phyloP scores from a whole-genome alignment of 345 rosid species.

The Odontarrhena argentea region DNA sequence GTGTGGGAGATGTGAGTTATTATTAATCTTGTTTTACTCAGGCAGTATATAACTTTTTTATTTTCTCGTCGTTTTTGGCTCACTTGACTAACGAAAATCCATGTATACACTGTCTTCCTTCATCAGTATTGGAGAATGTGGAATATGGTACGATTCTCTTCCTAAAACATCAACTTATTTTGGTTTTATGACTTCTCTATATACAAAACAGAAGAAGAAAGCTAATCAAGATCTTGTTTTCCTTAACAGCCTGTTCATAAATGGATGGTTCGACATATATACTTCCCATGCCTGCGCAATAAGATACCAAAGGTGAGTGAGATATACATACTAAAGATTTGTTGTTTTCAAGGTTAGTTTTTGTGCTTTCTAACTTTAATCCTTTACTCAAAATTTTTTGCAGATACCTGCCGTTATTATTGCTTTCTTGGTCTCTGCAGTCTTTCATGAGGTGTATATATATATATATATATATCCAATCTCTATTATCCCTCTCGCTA shows the following conservation, averaged over 20 bases:
- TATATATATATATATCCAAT: background rate
- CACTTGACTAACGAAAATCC: conserved; percentile 23
- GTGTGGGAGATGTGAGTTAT: conserved; percentile 79
- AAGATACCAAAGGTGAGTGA: conserved; percentile 75
- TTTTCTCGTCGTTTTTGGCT: conserved; percentile 10
- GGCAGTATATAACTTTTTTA: conserved; percentile 4
- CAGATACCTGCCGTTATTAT: conserved; percentile 77
- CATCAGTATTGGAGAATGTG: conserved; percentile 98
- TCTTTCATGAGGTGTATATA: conserved; percentile 95
- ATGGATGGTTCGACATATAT: conserved; percentile 98
- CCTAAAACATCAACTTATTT: conserved; percentile 20
- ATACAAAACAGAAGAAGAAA: background rate
- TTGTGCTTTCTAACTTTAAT: conserved; percentile 14
- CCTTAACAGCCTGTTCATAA: conserved; percentile 93
- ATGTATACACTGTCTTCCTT: conserved; percentile 37
- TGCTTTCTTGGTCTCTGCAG: conserved; percentile 83
- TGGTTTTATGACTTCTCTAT: background rate
- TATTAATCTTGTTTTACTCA: background rate
- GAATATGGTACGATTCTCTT: conserved; percentile 86
- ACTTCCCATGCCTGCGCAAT: conserved; percentile 81
- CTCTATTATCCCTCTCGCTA: conserved; percentile 11
- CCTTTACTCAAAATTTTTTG: conserved; percentile 1
- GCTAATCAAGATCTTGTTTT: conserved; percentile 34
- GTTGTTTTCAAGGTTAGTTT: conserved; percentile 54
- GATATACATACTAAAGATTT: conserved; percentile 22